Evolutionary conservation across 257 asterid species (phyloP).

Genomic region (Eucommia ulmoides): DNA sequence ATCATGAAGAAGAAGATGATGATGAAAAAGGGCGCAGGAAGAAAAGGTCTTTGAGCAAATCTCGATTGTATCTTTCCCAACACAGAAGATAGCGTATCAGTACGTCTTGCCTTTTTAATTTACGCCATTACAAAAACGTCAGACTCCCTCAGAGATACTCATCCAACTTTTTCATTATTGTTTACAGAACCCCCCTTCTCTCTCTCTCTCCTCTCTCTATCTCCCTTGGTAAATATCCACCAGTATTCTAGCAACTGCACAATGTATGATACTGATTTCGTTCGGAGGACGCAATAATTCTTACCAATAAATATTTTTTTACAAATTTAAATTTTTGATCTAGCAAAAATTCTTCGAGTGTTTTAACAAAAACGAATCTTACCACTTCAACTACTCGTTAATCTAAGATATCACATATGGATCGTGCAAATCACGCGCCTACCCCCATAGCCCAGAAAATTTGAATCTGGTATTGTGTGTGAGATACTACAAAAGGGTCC

Average conservation of each 20-base stretch:
- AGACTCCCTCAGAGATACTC: not conserved
- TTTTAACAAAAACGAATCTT: not conserved
- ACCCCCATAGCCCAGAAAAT: too few relatives aligned
- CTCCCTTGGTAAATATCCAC: not conserved
- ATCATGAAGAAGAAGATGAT: constrained; percentile 10
- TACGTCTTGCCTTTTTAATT: constrained; percentile 4
- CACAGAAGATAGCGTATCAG: constrained; percentile 28
- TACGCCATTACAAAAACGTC: too few relatives aligned
- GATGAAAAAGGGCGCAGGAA: too few relatives aligned
- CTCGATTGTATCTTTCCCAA: constrained; percentile 23
- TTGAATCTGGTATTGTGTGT: too few relatives aligned
- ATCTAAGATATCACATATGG: too few relatives aligned
- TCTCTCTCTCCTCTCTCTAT: not conserved
- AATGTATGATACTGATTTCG: not conserved
- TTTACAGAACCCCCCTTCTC: not conserved
- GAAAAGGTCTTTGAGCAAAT: too few relatives aligned
- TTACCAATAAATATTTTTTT: not conserved
- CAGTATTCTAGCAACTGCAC: not conserved
- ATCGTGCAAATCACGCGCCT: not conserved
- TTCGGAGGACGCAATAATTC: not conserved
- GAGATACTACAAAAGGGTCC: not conserved
- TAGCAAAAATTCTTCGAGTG: not conserved
- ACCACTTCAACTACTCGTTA: not conserved
- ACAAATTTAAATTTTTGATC: not conserved
- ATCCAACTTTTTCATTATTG: not conserved